Evolutionary conservation across 768 basidiomycete species (phyloP).

Genomic region (Termitomyces sp.): DNA sequence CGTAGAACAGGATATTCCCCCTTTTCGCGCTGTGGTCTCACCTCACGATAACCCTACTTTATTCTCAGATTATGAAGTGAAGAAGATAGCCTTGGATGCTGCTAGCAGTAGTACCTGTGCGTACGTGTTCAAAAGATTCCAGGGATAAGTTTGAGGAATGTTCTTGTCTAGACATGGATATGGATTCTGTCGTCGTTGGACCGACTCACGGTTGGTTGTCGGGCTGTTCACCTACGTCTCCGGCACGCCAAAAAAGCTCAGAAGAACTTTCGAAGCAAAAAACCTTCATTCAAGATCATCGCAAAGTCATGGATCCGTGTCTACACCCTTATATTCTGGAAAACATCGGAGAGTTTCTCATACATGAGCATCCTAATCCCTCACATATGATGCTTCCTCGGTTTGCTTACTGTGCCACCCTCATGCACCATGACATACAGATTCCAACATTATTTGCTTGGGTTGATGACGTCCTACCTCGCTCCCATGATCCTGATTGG

Average conservation of each 20-base stretch:
- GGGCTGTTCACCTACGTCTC: constrained; percentile 21
- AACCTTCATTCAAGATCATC: constrained; percentile 34
- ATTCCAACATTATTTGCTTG: constrained; percentile 31
- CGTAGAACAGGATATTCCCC: constrained; percentile 26
- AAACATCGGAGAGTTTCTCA: constrained; percentile 35
- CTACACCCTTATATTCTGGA: constrained; percentile 25
- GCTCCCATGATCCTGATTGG: constrained; percentile 49
- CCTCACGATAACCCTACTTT: constrained; percentile 27
- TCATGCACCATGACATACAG: constrained; percentile 41
- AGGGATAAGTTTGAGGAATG: background rate
- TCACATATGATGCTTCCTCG: constrained; percentile 27
- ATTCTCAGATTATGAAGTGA: constrained; percentile 16
- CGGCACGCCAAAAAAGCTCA: constrained; percentile 15
- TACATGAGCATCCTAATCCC: constrained; percentile 24
- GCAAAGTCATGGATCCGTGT: constrained; percentile 32
- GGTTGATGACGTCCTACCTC: constrained; percentile 23
- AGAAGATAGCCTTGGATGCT: constrained; percentile 13
- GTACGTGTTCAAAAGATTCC: background rate
- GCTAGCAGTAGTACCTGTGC: constrained; percentile 9
- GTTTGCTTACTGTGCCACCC: constrained; percentile 36
- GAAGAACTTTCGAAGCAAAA: constrained; percentile 9
- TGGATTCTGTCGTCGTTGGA: constrained; percentile 6
- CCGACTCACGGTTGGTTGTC: constrained; percentile 15
- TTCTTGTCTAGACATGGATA: constrained; percentile 11
- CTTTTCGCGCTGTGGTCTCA: constrained; percentile 30